These are phyloP conservation scores for Stramenopiles sp. DNA, from an alignment of 352 stramenopile species.

Conservation along the genomic window DNA sequence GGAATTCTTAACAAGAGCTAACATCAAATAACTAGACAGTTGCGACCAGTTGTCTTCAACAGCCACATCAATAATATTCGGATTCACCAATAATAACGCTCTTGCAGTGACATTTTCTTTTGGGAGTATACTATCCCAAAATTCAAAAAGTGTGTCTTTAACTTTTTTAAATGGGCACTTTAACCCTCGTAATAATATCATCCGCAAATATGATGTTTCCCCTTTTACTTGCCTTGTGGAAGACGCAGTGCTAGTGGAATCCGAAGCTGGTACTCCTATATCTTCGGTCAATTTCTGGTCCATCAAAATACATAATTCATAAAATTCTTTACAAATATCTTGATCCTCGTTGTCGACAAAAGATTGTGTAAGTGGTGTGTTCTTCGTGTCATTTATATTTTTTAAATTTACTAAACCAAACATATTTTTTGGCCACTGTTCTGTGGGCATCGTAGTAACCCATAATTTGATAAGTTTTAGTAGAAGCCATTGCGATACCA, in stretches of 20 bases:
- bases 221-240: not conserved
- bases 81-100: not conserved
- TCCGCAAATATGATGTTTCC: not conserved
- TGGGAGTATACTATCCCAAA: not conserved
- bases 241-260: not conserved
- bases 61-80: not conserved
- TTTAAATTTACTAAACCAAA: not conserved
- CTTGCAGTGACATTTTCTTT: not conserved
- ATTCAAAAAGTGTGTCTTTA: not conserved
- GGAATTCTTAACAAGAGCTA: not conserved
- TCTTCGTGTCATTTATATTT: not conserved
- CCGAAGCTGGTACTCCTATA: too few species aligned
- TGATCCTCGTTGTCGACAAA: not conserved
- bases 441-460: not conserved
- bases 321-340: not conserved
- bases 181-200: not conserved
- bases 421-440: not conserved
- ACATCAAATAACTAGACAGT: not conserved
- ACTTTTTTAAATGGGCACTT: not conserved
- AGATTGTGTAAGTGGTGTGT: not conserved
- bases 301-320: conserved; percentile 1
- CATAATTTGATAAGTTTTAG: not conserved
- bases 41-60: not conserved
- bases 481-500: not conserved
- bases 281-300: not conserved